Evolutionary conservation across 192 early-diverging fungal species (phyloP).

Genomic region (Backusella mclennaniae): DNA sequence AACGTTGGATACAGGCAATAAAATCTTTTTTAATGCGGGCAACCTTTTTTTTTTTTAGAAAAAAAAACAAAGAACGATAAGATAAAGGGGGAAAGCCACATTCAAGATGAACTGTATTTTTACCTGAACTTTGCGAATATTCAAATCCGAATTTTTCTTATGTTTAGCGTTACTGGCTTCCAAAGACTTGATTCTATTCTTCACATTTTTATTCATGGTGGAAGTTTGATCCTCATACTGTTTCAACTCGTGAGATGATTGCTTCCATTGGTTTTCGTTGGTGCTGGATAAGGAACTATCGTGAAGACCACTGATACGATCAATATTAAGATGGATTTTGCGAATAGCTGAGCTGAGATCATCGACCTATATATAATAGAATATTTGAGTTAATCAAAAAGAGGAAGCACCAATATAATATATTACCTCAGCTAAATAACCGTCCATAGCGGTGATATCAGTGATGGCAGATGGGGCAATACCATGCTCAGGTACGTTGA

Average conservation of each 20-base stretch:
- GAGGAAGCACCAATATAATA: not conserved
- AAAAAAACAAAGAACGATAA: not conserved
- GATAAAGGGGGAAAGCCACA: too few relatives aligned
- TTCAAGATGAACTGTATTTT: not conserved
- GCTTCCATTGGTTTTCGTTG: constrained; percentile 15
- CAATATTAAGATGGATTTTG: constrained; percentile 8
- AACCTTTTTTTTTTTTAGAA: constrained; percentile 9
- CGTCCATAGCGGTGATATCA: constrained; percentile 1
- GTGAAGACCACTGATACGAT: constrained; percentile 10
- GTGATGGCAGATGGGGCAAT: not conserved
- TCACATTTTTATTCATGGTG: constrained; percentile 31
- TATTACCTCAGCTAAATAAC: constrained; percentile 16
- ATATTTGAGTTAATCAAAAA: not conserved
- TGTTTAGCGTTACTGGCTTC: constrained; percentile 5
- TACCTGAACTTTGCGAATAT: constrained; percentile 13
- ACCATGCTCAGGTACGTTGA: not conserved
- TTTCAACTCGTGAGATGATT: constrained; percentile 1
- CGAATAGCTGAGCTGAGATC: not conserved
- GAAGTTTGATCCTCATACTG: constrained; percentile 21
- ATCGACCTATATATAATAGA: not conserved
- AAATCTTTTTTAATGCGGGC: constrained; percentile 50
- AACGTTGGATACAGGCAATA: constrained; percentile 61
- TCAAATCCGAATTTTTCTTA: constrained; percentile 8
- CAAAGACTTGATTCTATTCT: constrained; percentile 47
- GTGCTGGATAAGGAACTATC: constrained; percentile 5